Conservation (phyloP, 1,284 basidiomycete genomes). For the Hemileia vastatrix region DNA sequence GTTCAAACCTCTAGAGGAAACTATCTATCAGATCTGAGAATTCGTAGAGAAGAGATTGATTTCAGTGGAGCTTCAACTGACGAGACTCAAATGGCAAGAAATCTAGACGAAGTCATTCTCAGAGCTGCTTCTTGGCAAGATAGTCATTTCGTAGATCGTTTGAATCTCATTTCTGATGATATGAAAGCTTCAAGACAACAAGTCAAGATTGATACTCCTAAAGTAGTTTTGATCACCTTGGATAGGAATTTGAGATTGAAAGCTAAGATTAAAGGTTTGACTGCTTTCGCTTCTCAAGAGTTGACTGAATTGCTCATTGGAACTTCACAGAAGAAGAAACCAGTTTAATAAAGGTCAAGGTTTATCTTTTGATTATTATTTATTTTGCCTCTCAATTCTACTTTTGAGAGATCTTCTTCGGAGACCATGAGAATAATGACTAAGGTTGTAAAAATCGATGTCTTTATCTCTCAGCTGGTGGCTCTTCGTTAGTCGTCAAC, state of each 20-base stretch:
- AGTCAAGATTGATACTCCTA: conserved; percentile 53
- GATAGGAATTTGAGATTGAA: conserved; percentile 62
- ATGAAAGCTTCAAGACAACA: conserved; percentile 33
- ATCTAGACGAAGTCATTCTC: conserved; percentile 89
- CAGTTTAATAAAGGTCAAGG: too few species aligned
- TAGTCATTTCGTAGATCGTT: conserved; percentile 80
- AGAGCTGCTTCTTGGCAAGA: conserved; percentile 83
- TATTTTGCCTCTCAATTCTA: too few species aligned
- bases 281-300: too few species aligned
- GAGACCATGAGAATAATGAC: too few species aligned
- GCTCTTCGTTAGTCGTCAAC: too few species aligned
- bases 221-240: conserved; percentile 77
- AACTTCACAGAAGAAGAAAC: too few species aligned
- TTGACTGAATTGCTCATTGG: too few species aligned
- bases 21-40: conserved; percentile 69
- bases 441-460: too few species aligned
- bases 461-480: too few species aligned
- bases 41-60: conserved; percentile 75
- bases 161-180: conserved; percentile 47
- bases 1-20: conserved; percentile 91
- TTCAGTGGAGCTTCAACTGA: conserved; percentile 46
- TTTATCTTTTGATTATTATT: too few species aligned
- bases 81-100: conserved; percentile 51
- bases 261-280: too few species aligned
- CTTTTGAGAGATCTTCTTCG: too few species aligned